Base-by-base conservation (phyloP, 2,329 filamentous ascomycete genomes). In the Aspergillaceae sp. region DNA sequence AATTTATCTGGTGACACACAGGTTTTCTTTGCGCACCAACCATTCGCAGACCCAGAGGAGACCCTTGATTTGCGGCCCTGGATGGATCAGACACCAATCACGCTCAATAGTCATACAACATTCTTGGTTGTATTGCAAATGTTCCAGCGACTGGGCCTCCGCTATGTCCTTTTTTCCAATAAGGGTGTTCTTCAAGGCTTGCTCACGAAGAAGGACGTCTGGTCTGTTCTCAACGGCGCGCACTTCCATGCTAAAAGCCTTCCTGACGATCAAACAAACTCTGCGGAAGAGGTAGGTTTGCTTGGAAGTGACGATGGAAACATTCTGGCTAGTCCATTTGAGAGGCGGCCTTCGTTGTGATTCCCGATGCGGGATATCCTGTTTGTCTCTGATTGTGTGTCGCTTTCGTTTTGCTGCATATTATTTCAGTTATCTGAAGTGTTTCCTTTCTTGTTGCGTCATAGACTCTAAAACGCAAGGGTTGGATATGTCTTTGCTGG, bases 81-180 rank as follows among this genome's bases (percentile, higher is more conserved):
- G 92, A 96, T 98, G 89, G 92, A 98, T 66, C 91, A 96, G 66
- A 98, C 92, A 0, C 92, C 92, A 0, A 86, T 98, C 41, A 97
- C 92, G 0, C 75, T 97, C 11, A 86, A 88, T 37, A 82, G 81
- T 26, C 79, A 82, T 51, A 82, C 83, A 10, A 84, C 77, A 48
- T 80, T 98, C 49, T 83, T 90, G 62, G 78, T 97, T n/a, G 87
- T 87, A 3, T 83, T 94, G 27, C 83, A 79, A 47, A 94, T 98
- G 77, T 97, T 98, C 68, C 89, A 95, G 71, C 91, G 91, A 63
- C 79, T 98, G 6, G 92, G 92, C 19, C 70, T 98, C 51, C 79
- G 91, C 43, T 96, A 97, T 69, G 80, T 98, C 4, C 71, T 97
- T 3, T 94, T 97, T 63, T 82, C 80, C 35, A 87, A 96, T 54